A percentile compares a stretch with the other conserved stretches of the same genome.
phyloP scores from a whole-genome alignment of 306 rosid species.

The Begonia loranthoides region DNA sequence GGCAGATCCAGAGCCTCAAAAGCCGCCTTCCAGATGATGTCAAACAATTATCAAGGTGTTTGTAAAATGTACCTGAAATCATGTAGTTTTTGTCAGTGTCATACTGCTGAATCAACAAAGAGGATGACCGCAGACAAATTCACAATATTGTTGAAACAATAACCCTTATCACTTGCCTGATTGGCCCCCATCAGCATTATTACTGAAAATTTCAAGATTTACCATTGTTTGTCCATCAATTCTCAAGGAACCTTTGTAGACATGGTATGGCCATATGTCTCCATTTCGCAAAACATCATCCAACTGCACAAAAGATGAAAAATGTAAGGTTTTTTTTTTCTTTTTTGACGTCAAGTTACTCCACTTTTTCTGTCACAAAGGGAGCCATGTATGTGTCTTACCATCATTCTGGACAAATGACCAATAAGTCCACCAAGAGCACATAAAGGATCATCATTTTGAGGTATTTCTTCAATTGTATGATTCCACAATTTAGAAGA shows the following conservation, averaged over 20 bases:
- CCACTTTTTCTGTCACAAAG: not conserved
- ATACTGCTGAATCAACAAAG: constrained; percentile 11
- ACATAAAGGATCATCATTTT: constrained; percentile 42
- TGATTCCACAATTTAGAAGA: constrained; percentile 50
- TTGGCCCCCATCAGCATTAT: constrained; percentile 74
- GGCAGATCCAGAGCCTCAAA: constrained; percentile 86
- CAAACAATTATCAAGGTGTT: constrained; percentile 67
- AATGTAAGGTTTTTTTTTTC: not conserved
- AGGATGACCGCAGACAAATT: constrained; percentile 8
- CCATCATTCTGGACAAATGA: constrained; percentile 87
- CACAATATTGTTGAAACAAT: constrained; percentile 11
- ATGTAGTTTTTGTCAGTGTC: constrained; percentile 10
- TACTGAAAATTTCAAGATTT: constrained; percentile 81
- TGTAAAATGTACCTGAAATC: constrained; percentile 70
- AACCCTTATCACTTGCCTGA: constrained; percentile 41
- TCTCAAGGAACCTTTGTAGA: constrained; percentile 76
- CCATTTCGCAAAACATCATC: constrained; percentile 68
- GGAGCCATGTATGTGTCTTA: constrained; percentile 21
- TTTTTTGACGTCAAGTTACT: too few species aligned
- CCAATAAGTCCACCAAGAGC: constrained; percentile 69
- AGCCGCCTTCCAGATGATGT: constrained; percentile 83
- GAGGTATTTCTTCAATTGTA: constrained; percentile 27
- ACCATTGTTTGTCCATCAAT: constrained; percentile 93
- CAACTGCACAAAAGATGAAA: constrained; percentile 27
- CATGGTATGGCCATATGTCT: constrained; percentile 62